Conservation (phyloP, 768 basidiomycete species). For the Mycena rebaudengoi region DNA sequence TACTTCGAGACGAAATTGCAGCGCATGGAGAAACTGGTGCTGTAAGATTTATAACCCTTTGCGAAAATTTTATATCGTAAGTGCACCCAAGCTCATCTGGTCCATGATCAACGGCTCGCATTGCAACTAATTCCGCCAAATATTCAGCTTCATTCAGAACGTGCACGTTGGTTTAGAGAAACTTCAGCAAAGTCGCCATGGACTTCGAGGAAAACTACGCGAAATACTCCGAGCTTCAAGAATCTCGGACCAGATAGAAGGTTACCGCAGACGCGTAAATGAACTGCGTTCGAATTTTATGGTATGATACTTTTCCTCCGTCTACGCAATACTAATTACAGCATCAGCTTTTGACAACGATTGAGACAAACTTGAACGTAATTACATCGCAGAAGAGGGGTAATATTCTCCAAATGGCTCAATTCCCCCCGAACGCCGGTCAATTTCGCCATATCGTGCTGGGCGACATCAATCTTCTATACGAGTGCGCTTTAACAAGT, state of each 20-base stretch:
- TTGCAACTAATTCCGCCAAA: background rate
- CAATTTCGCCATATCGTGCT: background rate
- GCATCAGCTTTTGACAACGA: background rate
- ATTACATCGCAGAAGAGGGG: background rate
- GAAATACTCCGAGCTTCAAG: background rate
- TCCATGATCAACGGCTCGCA: background rate
- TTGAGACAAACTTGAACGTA: background rate
- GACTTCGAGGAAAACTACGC: background rate
- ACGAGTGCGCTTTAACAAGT: background rate
- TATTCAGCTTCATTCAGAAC: background rate
- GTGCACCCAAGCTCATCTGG: background rate
- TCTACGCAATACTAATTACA: background rate
- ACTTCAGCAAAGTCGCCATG: background rate
- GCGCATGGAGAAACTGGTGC: background rate
- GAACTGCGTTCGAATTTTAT: background rate
- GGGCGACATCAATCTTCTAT: background rate
- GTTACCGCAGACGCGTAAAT: background rate
- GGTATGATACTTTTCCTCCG: background rate
- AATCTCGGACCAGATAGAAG: background rate
- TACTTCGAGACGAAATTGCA: background rate
- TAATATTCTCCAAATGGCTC: background rate
- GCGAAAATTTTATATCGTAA: background rate
- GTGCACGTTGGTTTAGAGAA: background rate
- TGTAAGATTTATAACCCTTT: background rate
- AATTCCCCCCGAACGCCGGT: background rate